phyloP scores from a whole-genome alignment of 2,329 filamentous ascomycete genomes.

The Phaeophleospora eucalypticola region DNA sequence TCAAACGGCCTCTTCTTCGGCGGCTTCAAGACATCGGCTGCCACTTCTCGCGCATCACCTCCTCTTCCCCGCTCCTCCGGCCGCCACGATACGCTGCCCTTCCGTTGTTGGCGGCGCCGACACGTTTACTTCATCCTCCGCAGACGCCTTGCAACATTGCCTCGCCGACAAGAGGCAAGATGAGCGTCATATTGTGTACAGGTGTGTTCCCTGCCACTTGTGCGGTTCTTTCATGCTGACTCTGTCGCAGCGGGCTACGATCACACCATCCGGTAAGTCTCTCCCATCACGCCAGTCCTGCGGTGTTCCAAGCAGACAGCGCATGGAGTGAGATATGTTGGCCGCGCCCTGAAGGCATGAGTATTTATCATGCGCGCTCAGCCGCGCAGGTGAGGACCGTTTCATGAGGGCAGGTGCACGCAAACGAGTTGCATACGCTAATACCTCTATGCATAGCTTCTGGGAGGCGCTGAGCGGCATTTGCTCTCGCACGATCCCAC shows the following conservation, averaged over 20 bases:
- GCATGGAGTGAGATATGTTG: too few relatives aligned
- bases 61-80: background rate
- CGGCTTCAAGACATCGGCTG: too few relatives aligned
- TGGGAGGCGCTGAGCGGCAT: slow-evolving; percentile 98
- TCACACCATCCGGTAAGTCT: slow-evolving; percentile 65
- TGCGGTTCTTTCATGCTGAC: background rate
- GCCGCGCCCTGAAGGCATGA: too few relatives aligned
- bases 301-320: too few relatives aligned
- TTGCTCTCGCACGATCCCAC: slow-evolving; percentile 95
- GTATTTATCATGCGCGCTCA: too few relatives aligned
- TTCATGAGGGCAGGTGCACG: too few relatives aligned
- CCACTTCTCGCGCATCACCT: background rate
- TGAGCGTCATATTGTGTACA: slow-evolving; percentile 1
- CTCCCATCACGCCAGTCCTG: too few relatives aligned
- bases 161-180: background rate
- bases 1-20: too few relatives aligned
- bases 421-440: too few relatives aligned
- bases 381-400: too few relatives aligned
- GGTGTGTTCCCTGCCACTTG: background rate
- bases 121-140: background rate
- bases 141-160: background rate
- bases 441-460: too few relatives aligned
- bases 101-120: background rate
- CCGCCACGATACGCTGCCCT: background rate
- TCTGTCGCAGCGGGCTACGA: slow-evolving; percentile 59